Evolutionary conservation across 176 grass and related monocot species (phyloP).

Genomic region (Eremochloa ophiuroides): DNA sequence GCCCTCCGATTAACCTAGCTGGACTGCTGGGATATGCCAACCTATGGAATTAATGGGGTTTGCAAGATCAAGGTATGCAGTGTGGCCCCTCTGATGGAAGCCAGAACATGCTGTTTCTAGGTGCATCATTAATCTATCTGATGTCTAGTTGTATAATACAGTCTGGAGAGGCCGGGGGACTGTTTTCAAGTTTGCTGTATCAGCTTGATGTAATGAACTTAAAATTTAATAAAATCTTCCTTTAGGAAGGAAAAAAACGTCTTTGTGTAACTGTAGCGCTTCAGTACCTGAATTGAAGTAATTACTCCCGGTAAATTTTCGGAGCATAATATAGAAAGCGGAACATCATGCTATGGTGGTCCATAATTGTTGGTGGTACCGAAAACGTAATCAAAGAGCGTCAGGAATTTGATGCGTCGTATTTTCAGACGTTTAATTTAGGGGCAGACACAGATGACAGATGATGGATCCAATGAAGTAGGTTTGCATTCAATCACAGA

Average conservation of each 20-base stretch:
- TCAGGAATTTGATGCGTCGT: constrained; percentile 29
- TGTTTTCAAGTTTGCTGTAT: background rate
- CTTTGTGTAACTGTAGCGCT: constrained; percentile 22
- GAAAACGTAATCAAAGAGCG: constrained; percentile 23
- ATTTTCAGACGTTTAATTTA: constrained; percentile 16
- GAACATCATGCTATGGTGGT: constrained; percentile 13
- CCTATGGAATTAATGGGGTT: constrained; percentile 35
- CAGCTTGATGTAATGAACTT: background rate
- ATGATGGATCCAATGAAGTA: constrained; percentile 22
- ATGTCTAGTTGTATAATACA: constrained; percentile 21
- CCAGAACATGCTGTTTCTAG: constrained; percentile 35
- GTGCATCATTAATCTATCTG: constrained; percentile 22
- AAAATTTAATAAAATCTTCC: background rate
- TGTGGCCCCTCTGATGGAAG: constrained; percentile 9
- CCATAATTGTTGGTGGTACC: constrained; percentile 17
- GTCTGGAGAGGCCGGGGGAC: background rate
- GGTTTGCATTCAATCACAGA: constrained; percentile 14
- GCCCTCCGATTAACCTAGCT: constrained; percentile 32
- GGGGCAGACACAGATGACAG: constrained; percentile 12
- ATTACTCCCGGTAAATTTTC: constrained; percentile 17
- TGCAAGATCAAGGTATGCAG: constrained; percentile 46
- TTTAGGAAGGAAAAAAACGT: background rate
- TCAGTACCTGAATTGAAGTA: constrained; percentile 45
- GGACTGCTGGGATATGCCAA: constrained; percentile 4
- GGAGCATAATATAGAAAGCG: constrained; percentile 10